These are phyloP conservation scores for Ganoderma leucocontextum DNA, from an alignment of 1,284 basidiomycete species.

Conservation along the genomic window DNA sequence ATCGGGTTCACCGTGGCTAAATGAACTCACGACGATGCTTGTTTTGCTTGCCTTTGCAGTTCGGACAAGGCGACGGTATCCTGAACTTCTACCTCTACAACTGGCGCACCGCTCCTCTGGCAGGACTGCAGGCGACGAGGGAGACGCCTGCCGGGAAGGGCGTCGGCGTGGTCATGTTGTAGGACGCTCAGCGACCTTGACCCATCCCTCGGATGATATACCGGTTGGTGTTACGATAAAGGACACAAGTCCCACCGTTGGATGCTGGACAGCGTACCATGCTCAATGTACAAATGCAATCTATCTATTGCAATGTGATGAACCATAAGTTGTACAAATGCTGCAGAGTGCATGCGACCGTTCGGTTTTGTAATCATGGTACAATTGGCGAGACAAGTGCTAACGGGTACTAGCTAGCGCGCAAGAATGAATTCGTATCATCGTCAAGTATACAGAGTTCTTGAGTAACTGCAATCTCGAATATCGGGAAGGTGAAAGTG, in stretches of 20 bases:
- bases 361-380: neutral
- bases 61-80: slow-evolving; percentile 90
- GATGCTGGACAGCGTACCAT: neutral
- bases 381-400: neutral
- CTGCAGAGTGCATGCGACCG: neutral
- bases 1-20: neutral
- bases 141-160: slow-evolving; percentile 70
- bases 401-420: neutral
- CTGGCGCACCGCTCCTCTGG: slow-evolving; percentile 84
- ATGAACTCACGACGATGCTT: slow-evolving; percentile 29
- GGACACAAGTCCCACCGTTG: neutral
- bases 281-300: slow-evolving; percentile 21
- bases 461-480: neutral
- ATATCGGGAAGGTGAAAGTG: neutral
- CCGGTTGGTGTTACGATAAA: neutral
- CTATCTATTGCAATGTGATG: slow-evolving; percentile 27
- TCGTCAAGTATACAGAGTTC: neutral
- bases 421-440: neutral
- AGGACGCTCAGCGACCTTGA: neutral
- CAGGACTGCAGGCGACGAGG: slow-evolving; percentile 66
- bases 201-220: neutral
- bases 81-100: slow-evolving; percentile 95
- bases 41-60: slow-evolving; percentile 54
- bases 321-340: slow-evolving; percentile 1
- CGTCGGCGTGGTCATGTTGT: slow-evolving; percentile 85